phyloP scores from a whole-genome alignment of 1,284 basidiomycete genomes.

The Takashimella tepidaria region DNA sequence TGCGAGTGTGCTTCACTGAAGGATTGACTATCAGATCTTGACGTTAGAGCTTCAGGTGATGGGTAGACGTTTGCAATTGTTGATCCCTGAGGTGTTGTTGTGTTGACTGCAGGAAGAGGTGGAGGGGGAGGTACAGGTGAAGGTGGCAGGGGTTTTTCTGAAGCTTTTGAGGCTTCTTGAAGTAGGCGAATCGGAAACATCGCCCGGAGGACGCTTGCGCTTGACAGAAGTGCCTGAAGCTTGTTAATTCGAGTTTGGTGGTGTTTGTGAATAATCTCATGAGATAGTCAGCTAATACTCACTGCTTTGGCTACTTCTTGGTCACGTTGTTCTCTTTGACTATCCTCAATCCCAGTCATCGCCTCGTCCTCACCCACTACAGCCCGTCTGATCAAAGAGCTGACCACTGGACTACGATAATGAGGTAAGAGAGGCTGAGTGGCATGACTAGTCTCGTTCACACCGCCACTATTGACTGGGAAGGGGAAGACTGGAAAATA shows the following conservation, averaged over 20 bases:
- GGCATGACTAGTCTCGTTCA: too few relatives aligned
- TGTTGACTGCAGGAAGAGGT: neutral
- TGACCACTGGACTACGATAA: neutral
- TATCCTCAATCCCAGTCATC: neutral
- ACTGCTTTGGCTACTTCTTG: neutral
- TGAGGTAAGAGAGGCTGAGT: too few relatives aligned
- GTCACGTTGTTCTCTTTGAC: neutral
- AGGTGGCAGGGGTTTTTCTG: neutral
- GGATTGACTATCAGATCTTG: neutral
- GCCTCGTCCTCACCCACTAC: neutral
- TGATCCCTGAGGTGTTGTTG: neutral
- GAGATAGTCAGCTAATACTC: neutral
- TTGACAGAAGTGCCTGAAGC: too few relatives aligned
- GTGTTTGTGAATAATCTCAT: too few relatives aligned
- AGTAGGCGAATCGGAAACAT: too few relatives aligned
- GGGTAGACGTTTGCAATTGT: neutral
- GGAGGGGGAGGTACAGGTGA: neutral
- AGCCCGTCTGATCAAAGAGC: neutral
- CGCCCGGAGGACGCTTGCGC: too few relatives aligned
- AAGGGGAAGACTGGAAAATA: neutral
- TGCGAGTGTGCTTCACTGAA: neutral
- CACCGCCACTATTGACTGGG: neutral
- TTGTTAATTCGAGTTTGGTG: too few relatives aligned
- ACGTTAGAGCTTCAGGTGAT: slow-evolving; percentile 2
- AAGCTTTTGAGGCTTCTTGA: too few relatives aligned